A percentile compares a stretch with the other conserved stretches of the same genome.
Conservation (phyloP, 352 stramenopile genomes). For the Globisporangium sylvaticum region DNA sequence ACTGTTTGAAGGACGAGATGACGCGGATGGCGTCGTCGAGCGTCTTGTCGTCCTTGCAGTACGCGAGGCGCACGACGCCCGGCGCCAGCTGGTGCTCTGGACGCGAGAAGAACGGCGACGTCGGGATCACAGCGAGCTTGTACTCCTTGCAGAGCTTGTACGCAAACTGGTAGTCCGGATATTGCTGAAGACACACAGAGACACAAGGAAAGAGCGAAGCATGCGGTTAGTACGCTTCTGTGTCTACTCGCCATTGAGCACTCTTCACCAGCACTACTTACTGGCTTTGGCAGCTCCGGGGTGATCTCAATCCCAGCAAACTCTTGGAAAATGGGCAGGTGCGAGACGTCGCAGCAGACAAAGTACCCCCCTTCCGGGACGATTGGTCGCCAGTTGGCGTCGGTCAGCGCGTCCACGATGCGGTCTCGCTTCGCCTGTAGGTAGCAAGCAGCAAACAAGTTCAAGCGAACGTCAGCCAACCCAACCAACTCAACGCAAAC, state of each 20-base stretch:
- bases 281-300: conserved; percentile 48
- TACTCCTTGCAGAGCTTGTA: conserved; percentile 89
- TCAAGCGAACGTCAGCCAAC: background rate
- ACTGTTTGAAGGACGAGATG: conserved; percentile 47
- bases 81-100: conserved; percentile 76
- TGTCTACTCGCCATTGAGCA: no score
- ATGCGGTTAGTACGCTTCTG: background rate
- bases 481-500: no score
- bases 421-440: conserved; percentile 78
- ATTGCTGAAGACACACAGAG: conserved; percentile 38
- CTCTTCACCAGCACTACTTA: conserved; percentile 16
- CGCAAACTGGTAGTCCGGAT: conserved; percentile 84
- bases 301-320: conserved; percentile 55
- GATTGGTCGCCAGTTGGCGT: conserved; percentile 86
- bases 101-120: conserved; percentile 91
- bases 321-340: conserved; percentile 68
- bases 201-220: background rate
- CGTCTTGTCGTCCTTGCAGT: conserved; percentile 96
- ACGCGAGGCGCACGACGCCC: conserved; percentile 89
- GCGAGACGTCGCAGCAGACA: conserved; percentile 84
- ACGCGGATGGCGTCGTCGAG: conserved; percentile 82
- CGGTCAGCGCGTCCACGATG: conserved; percentile 77
- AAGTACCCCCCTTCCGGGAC: conserved; percentile 95
- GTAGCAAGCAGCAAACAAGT: background rate
- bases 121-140: conserved; percentile 92